Conservation (phyloP, 768 basidiomycete genomes). For the Obba rivulosa region DNA sequence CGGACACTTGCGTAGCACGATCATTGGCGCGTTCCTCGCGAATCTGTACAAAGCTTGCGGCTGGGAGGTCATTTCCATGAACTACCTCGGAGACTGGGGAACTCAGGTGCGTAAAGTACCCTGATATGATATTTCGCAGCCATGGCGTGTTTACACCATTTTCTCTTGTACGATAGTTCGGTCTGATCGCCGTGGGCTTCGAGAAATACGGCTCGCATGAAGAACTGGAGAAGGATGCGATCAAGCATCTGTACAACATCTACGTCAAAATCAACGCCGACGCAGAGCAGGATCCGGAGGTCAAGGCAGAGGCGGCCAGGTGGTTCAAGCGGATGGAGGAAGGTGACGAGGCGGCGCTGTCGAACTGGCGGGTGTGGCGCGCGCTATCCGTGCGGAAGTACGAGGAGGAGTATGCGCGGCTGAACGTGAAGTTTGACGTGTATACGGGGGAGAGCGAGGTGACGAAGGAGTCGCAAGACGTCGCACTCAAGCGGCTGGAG, state of each 20-base stretch:
- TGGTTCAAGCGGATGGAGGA: constrained; percentile 97
- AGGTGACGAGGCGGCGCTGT: constrained; percentile 77
- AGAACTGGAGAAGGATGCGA: constrained; percentile 79
- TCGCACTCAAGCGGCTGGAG: constrained; percentile 61
- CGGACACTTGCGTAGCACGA: constrained; percentile 95
- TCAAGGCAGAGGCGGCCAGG: constrained; percentile 70
- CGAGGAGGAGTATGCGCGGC: constrained; percentile 75
- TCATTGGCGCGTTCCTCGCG: constrained; percentile 91
- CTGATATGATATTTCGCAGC: not conserved
- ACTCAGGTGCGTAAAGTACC: constrained; percentile 63
- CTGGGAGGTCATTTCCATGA: constrained; percentile 87
- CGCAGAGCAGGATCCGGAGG: constrained; percentile 62
- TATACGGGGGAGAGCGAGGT: constrained; percentile 90
- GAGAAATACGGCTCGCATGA: constrained; percentile 87
- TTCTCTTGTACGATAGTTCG: constrained; percentile 45
- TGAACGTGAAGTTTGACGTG: constrained; percentile 89
- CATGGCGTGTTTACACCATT: not conserved
- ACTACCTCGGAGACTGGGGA: constrained; percentile 98
- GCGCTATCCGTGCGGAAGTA: constrained; percentile 89
- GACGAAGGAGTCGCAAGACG: constrained; percentile 65
- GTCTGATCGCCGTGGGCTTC: constrained; percentile 85
- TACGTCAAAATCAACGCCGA: constrained; percentile 94
- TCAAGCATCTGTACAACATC: constrained; percentile 90
- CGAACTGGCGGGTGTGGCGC: constrained; percentile 91
- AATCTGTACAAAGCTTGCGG: constrained; percentile 91